A percentile compares a stretch with the other conserved stretches of the same genome.
Evolutionary conservation across 73 alveolate genomes (phyloP).

Genomic region (Tetrahymena borealis): DNA sequence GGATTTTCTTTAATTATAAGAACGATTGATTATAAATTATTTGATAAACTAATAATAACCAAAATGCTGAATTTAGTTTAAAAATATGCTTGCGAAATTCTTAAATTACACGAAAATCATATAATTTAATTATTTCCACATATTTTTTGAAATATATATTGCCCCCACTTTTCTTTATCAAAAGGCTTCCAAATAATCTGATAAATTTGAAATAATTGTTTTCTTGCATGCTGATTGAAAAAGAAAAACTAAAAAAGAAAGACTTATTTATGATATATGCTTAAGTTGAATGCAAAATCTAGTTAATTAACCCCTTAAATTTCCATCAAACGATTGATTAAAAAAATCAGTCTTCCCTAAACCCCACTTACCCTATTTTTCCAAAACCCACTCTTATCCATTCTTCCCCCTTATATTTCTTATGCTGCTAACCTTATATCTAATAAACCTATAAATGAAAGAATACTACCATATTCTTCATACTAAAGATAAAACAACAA

Average conservation of each 20-base stretch:
- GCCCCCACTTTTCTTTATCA: not conserved
- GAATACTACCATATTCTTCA: not conserved
- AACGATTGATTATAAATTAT: too few relatives aligned
- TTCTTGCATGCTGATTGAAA: not conserved
- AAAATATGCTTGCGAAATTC: too few relatives aligned
- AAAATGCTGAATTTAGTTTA: too few relatives aligned
- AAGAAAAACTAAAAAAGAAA: not conserved
- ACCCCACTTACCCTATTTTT: not conserved
- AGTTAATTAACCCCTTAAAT: not conserved
- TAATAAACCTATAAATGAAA: too few relatives aligned
- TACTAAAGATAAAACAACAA: not conserved
- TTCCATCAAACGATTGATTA: not conserved
- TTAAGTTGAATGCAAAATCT: not conserved
- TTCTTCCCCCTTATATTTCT: not conserved
- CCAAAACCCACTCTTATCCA: not conserved
- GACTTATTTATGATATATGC: not conserved
- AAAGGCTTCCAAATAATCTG: too few relatives aligned
- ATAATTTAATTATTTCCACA: not conserved
- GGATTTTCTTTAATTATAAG: too few relatives aligned
- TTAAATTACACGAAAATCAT: too few relatives aligned
- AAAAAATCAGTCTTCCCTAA: not conserved
- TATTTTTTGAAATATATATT: not conserved
- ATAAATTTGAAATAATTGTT: too few relatives aligned
- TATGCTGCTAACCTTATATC: too few relatives aligned
- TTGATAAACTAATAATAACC: too few relatives aligned